phyloP scores from a whole-genome alignment of 2,329 filamentous ascomycete genomes.

The Mariannaea elegans region DNA sequence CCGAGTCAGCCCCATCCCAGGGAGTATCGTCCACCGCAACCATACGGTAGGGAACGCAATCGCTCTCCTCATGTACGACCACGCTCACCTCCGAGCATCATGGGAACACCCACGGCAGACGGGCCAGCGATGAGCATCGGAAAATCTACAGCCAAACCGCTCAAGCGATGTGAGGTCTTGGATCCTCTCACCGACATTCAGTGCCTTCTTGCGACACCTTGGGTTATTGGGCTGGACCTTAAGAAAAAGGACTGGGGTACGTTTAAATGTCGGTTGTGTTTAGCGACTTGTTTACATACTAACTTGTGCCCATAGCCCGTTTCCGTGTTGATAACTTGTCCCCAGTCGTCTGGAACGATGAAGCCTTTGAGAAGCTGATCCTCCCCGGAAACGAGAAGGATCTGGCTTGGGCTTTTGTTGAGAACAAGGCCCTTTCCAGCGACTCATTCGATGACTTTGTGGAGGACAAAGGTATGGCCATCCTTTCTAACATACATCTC shows the following conservation, averaged over 20 bases:
- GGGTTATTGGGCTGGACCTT: slow-evolving; percentile 8
- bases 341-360: slow-evolving; percentile 1
- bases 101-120: neutral
- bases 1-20: too few relatives aligned
- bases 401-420: slow-evolving; percentile 2
- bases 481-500: neutral
- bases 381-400: slow-evolving; percentile 8
- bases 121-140: neutral
- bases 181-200: slow-evolving; percentile 1
- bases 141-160: neutral
- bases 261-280: neutral
- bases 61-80: too few relatives aligned
- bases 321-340: slow-evolving; percentile 1
- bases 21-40: too few relatives aligned
- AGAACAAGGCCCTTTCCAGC: neutral
- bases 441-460: slow-evolving; percentile 17
- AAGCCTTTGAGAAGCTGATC: slow-evolving; percentile 4
- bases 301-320: neutral
- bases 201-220: slow-evolving; percentile 7
- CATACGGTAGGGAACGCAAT: too few relatives aligned
- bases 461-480: slow-evolving; percentile 2
- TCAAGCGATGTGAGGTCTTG: neutral
- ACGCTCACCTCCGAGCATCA: neutral
- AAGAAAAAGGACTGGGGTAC: slow-evolving; percentile 15
- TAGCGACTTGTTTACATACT: neutral